Evolutionary conservation across 495 filamentous ascomycete species (phyloP).

Genomic region (Cladorrhinum samala): DNA sequence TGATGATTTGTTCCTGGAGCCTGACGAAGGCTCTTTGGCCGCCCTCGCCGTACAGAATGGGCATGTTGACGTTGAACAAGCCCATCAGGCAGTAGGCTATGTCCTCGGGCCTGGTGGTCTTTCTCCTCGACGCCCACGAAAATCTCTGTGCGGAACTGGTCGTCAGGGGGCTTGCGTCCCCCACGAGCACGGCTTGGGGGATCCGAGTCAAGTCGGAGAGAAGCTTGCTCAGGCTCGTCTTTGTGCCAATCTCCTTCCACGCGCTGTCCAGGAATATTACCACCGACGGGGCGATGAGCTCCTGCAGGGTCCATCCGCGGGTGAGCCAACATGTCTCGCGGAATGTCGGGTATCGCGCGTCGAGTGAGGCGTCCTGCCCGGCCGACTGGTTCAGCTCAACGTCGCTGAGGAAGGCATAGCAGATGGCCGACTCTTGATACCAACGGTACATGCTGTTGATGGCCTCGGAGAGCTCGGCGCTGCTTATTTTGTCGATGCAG

Average conservation of each 20-base stretch:
- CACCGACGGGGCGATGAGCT: slow-evolving; percentile 24
- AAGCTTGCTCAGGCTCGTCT: not conserved
- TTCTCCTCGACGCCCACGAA: slow-evolving; percentile 26
- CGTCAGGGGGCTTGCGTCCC: not conserved
- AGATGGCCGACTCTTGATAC: slow-evolving; percentile 15
- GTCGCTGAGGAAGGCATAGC: slow-evolving; percentile 19
- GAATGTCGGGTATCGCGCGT: slow-evolving; percentile 5
- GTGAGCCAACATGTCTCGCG: slow-evolving; percentile 28
- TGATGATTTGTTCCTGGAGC: slow-evolving; percentile 25
- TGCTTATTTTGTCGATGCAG: slow-evolving; percentile 34
- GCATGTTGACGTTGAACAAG: slow-evolving; percentile 28
- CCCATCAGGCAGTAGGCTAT: slow-evolving; percentile 33
- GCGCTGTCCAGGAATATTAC: slow-evolving; percentile 15
- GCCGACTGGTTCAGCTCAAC: not conserved
- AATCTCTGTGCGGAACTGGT: slow-evolving; percentile 19
- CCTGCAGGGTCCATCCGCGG: slow-evolving; percentile 32
- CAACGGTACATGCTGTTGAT: slow-evolving; percentile 32
- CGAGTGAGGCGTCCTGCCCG: not conserved
- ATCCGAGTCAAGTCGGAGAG: not conserved
- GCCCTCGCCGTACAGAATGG: slow-evolving; percentile 32
- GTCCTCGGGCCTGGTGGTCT: slow-evolving; percentile 29
- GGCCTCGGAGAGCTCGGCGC: slow-evolving; percentile 34
- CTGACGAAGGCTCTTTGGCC: slow-evolving; percentile 24
- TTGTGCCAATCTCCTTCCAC: slow-evolving; percentile 18
- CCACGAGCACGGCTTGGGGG: not conserved